Percentiles rank a stretch among this genome's conserved stretches.
phyloP scores from a whole-genome alignment of 345 rosid genomes.

The Salix exigua region DNA sequence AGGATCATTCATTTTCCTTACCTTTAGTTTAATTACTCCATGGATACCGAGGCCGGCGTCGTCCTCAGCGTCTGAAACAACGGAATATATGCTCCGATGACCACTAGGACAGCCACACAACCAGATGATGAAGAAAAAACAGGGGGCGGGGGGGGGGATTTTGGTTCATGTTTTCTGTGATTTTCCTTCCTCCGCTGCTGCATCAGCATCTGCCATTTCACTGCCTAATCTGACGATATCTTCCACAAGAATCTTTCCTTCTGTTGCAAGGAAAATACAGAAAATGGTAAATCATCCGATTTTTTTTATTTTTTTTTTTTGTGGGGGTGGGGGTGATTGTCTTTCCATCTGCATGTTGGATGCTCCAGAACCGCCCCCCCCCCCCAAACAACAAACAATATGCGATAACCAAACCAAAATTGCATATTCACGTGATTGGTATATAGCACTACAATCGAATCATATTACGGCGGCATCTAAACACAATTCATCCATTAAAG shows the following conservation, averaged over 20 bases:
- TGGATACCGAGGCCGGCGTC: neutral
- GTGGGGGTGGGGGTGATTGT: too few species aligned
- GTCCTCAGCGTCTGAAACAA: neutral
- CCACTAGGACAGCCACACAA: neutral
- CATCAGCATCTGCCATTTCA: slow-evolving; percentile 52
- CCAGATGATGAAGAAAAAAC: neutral
- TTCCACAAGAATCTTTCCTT: slow-evolving; percentile 82
- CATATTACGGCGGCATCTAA: neutral
- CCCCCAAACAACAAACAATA: too few species aligned
- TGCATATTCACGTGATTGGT: neutral
- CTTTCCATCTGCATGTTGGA: neutral
- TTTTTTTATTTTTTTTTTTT: too few species aligned
- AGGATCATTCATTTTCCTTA: neutral
- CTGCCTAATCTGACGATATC: slow-evolving; percentile 76
- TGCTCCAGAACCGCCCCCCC: neutral
- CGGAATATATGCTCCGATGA: neutral
- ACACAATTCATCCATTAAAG: neutral
- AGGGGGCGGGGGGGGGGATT: neutral
- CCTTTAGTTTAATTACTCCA: neutral
- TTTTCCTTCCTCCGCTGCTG: slow-evolving; percentile 34
- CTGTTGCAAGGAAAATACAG: slow-evolving; percentile 37
- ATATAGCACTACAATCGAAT: neutral
- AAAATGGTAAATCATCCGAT: neutral
- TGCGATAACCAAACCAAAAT: neutral
- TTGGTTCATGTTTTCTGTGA: slow-evolving; percentile 13